phyloP scores from a whole-genome alignment of 148 eudicot species.

The Rhododendron griersonianum region DNA sequence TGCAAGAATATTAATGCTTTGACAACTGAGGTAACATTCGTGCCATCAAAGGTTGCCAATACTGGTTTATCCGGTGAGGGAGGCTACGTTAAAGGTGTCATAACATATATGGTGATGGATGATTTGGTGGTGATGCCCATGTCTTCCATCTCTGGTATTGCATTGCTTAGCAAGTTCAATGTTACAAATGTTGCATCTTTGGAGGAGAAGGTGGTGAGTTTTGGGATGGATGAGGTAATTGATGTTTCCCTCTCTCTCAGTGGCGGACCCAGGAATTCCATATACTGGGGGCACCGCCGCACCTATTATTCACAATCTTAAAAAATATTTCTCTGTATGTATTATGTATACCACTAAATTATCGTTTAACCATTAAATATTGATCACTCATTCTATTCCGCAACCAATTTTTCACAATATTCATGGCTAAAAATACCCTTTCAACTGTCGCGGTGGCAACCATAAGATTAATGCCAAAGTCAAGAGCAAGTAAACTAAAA shows the following conservation, averaged over 20 bases:
- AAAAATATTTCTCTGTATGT: too few species aligned
- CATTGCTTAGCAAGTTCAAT: background rate
- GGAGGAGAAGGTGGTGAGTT: constrained; percentile 1
- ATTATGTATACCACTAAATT: too few species aligned
- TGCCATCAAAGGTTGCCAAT: background rate
- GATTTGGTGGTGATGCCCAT: constrained; percentile 28
- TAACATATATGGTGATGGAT: constrained; percentile 34
- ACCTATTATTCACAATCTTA: too few species aligned
- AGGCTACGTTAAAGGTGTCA: constrained; percentile 7
- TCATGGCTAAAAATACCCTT: too few species aligned
- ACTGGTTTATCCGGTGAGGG: background rate
- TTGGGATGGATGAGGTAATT: background rate
- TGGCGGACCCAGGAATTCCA: too few species aligned
- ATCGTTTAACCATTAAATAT: too few species aligned
- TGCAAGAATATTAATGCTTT: background rate
- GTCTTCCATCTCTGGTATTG: constrained; percentile 23
- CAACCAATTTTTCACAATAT: too few species aligned
- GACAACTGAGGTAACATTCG: background rate
- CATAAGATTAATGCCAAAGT: too few species aligned
- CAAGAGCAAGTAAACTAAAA: too few species aligned
- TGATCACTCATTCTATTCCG: too few species aligned
- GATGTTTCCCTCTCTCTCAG: background rate
- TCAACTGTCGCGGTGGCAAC: too few species aligned
- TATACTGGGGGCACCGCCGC: too few species aligned
- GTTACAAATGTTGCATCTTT: background rate